Evolutionary conservation across 139 green algal species (phyloP).

Genomic region (Pleodorina starrii): DNA sequence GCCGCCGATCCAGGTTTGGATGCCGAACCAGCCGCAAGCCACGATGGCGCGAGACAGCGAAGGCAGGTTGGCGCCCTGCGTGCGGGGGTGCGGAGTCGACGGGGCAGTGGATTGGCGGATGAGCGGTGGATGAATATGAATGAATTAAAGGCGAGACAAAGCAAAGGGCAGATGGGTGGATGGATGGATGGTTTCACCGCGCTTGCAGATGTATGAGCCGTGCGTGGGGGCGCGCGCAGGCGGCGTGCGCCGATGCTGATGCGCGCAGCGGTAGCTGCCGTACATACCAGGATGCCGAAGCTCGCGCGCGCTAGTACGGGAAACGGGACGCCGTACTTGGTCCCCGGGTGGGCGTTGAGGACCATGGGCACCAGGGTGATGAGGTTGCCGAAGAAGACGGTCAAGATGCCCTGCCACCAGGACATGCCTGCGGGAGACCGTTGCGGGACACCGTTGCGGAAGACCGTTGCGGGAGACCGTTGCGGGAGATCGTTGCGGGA

Average conservation of each 20-base stretch:
- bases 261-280: too few species aligned
- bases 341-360: slow-evolving; percentile 78
- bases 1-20: slow-evolving; percentile 83
- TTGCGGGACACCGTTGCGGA: too few species aligned
- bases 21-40: slow-evolving; percentile 88
- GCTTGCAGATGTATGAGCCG: too few species aligned
- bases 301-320: slow-evolving; percentile 78
- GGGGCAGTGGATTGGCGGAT: too few species aligned
- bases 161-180: too few species aligned
- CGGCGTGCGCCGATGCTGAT: too few species aligned
- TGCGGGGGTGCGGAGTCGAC: not conserved
- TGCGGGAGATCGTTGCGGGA: too few species aligned
- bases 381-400: slow-evolving; percentile 77
- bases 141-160: too few species aligned
- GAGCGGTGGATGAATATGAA: too few species aligned
- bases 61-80: slow-evolving; percentile 41
- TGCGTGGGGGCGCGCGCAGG: too few species aligned
- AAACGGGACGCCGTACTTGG: slow-evolving; percentile 81
- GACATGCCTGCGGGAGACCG: slow-evolving; percentile 80
- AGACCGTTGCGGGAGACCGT: too few species aligned
- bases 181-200: too few species aligned
- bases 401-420: slow-evolving; percentile 76
- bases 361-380: slow-evolving; percentile 86
- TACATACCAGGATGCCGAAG: slow-evolving; percentile 79
- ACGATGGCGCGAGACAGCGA: slow-evolving; percentile 78